Evolutionary conservation across 371 early-diverging fungal genomes (phyloP).

Genomic region (Gilbertella persicaria): DNA sequence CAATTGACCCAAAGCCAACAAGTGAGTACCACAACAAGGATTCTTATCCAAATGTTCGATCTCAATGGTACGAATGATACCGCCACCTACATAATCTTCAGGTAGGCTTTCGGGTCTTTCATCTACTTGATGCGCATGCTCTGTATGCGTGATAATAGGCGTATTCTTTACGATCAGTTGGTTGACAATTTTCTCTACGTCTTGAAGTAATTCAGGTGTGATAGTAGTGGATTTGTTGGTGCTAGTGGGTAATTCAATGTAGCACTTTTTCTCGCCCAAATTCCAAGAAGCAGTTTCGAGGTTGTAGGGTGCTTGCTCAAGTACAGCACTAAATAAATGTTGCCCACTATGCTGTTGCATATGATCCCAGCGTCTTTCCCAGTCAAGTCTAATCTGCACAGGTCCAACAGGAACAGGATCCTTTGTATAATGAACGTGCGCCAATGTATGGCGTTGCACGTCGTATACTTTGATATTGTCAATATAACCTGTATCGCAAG

Average conservation of each 20-base stretch:
- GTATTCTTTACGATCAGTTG: constrained; percentile 55
- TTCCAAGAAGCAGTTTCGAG: constrained; percentile 73
- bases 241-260: constrained; percentile 60
- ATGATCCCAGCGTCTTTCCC: constrained; percentile 74
- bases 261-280: constrained; percentile 58
- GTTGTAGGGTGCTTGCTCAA: constrained; percentile 59
- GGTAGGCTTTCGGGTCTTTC: constrained; percentile 60
- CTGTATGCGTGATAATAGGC: constrained; percentile 49
- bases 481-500: constrained; percentile 67
- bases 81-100: constrained; percentile 59
- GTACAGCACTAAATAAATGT: constrained; percentile 72
- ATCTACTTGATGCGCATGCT: constrained; percentile 28
- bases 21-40: constrained; percentile 86
- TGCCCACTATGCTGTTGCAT: constrained; percentile 85
- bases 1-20: constrained; percentile 59
- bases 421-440: constrained; percentile 65
- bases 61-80: constrained; percentile 61
- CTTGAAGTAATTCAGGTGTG: constrained; percentile 43
- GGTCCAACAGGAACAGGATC: constrained; percentile 51
- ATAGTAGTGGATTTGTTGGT: constrained; percentile 30
- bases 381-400: constrained; percentile 65
- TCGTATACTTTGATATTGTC: constrained; percentile 57
- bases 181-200: constrained; percentile 60
- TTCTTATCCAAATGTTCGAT: constrained; percentile 65
- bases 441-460: constrained; percentile 60